phyloP scores from a whole-genome alignment of 306 rosid species.

The Canavalia gladiata region DNA sequence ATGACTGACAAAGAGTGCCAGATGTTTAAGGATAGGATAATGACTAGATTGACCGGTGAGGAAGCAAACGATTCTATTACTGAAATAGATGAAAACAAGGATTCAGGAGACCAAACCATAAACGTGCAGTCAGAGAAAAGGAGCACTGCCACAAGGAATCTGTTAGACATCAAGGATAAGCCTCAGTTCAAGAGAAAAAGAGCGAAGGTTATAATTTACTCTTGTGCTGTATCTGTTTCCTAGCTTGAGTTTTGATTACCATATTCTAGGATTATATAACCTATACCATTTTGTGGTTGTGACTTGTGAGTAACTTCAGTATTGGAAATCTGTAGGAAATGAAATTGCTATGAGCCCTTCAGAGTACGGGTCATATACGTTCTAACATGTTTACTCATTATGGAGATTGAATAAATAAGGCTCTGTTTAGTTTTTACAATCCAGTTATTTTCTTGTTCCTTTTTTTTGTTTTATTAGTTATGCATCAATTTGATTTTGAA shows the following conservation, averaged over 20 bases:
- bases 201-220: conserved; percentile 67
- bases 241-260: background rate
- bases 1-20: conserved; percentile 60
- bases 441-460: background rate
- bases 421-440: background rate
- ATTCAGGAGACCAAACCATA: conserved; percentile 52
- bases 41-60: conserved; percentile 40
- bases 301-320: background rate
- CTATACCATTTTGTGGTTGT: conserved; percentile 17
- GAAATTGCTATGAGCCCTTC: background rate
- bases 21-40: conserved; percentile 50
- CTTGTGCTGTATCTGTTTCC: conserved; percentile 7
- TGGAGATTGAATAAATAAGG: background rate
- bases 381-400: background rate
- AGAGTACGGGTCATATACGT: background rate
- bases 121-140: conserved; percentile 47
- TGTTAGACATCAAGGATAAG: conserved; percentile 62
- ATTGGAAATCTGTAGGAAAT: background rate
- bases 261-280: conserved; percentile 31
- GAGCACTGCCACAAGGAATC: conserved; percentile 40
- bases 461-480: background rate
- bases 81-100: conserved; percentile 51
- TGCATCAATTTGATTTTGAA: conserved; percentile 2
- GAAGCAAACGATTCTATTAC: conserved; percentile 43
- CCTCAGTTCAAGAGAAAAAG: conserved; percentile 82